Evolutionary conservation across 306 rosid genomes (phyloP).

Genomic region (Vicia sativa): DNA sequence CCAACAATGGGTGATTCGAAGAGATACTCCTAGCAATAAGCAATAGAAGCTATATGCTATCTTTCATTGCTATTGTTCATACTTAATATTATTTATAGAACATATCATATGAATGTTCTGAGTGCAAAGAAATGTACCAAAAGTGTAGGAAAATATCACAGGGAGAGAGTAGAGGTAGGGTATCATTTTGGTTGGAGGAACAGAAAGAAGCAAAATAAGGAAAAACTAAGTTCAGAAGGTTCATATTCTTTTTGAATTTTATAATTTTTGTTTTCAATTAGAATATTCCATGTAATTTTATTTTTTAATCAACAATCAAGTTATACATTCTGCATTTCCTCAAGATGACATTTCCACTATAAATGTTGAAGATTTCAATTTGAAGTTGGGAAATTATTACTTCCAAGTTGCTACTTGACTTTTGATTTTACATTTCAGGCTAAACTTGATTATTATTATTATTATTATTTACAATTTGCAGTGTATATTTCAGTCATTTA

Average conservation of each 20-base stretch:
- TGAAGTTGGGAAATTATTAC: too few relatives aligned
- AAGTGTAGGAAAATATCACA: conserved; percentile 21
- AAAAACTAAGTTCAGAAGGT: conserved; percentile 1
- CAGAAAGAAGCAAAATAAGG: conserved; percentile 22
- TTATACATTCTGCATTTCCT: too few relatives aligned
- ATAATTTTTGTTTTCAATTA: background rate
- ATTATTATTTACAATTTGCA: too few relatives aligned
- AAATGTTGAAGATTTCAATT: too few relatives aligned
- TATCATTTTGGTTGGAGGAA: background rate
- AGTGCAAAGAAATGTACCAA: conserved; percentile 20
- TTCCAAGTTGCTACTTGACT: too few relatives aligned
- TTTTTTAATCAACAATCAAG: background rate
- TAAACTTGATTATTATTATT: too few relatives aligned
- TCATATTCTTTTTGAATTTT: background rate
- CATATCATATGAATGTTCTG: background rate
- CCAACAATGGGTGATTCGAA: conserved; percentile 67
- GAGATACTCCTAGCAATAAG: conserved; percentile 46
- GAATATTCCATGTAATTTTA: background rate
- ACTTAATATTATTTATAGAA: background rate
- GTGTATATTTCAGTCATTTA: too few relatives aligned
- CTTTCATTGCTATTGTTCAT: conserved; percentile 15
- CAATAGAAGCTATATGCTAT: conserved; percentile 26
- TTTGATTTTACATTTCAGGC: too few relatives aligned
- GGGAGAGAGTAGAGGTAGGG: background rate
- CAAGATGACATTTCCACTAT: too few relatives aligned